These are phyloP conservation scores for Colletotrichum sp. DNA, from an alignment of 2,329 filamentous ascomycete species.

Conservation along the genomic window DNA sequence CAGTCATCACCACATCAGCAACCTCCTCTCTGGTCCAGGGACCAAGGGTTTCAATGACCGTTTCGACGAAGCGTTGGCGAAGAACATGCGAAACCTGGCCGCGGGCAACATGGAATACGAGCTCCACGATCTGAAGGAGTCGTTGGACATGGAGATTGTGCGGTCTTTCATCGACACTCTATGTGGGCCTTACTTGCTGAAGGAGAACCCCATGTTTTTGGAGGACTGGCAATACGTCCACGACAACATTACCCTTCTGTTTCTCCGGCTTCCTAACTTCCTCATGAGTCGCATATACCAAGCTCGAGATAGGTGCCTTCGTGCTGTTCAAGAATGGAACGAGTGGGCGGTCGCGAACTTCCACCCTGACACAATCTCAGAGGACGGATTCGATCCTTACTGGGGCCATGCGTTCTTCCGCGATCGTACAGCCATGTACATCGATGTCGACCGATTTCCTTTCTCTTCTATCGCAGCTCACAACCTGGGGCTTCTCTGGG, in stretches of 20 bases:
- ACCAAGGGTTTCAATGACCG: background rate
- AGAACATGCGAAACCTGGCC: background rate
- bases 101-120: background rate
- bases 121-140: background rate
- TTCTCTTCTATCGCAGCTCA: background rate
- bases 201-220: background rate
- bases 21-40: background rate
- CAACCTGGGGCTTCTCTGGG: background rate
- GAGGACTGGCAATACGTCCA: background rate
- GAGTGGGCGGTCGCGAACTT: background rate
- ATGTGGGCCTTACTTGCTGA: background rate
- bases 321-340: background rate
- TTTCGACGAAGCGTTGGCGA: background rate
- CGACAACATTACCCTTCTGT: background rate
- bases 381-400: background rate
- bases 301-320: background rate
- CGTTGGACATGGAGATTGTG: background rate
- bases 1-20: background rate
- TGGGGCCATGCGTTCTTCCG: background rate
- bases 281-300: background rate
- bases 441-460: background rate
- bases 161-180: background rate
- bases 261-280: background rate
- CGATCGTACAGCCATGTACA: background rate
- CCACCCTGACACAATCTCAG: background rate